These are phyloP conservation scores for Gelatoporia subvermispora DNA, from an alignment of 768 basidiomycete species.

Conservation along the genomic window DNA sequence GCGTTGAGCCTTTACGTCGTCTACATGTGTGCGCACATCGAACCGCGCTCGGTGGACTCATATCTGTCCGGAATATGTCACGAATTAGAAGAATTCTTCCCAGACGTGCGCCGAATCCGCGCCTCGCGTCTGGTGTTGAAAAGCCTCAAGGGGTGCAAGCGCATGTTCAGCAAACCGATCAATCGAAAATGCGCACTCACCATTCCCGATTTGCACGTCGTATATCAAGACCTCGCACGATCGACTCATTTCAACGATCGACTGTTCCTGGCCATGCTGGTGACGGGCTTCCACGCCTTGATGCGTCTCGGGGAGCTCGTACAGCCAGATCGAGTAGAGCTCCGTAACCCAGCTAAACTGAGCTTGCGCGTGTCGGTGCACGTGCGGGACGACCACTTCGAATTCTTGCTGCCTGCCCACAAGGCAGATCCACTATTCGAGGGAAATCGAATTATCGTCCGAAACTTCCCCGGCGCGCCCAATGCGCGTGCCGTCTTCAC, in stretches of 20 bases:
- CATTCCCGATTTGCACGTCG: constrained; percentile 5
- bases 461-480: too few species aligned
- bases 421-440: constrained; percentile 31
- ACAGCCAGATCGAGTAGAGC: constrained; percentile 9
- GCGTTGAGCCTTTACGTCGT: constrained; percentile 31
- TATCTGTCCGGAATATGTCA: constrained; percentile 37
- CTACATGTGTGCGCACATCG: constrained; percentile 33
- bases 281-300: constrained; percentile 20
- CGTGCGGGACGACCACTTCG: background rate
- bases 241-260: constrained; percentile 16
- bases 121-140: constrained; percentile 19
- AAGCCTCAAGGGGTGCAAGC: constrained; percentile 29
- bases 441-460: constrained; percentile 1
- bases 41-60: constrained; percentile 28
- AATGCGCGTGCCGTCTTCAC: background rate
- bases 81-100: constrained; percentile 28
- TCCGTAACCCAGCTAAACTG: constrained; percentile 16
- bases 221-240: background rate
- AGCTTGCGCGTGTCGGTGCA: constrained; percentile 10
- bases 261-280: constrained; percentile 18
- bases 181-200: constrained; percentile 25
- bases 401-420: constrained; percentile 30
- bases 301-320: constrained; percentile 26
- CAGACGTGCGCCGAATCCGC: constrained; percentile 19
- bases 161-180: constrained; percentile 11